Conservation (phyloP, 139 green algal genomes). For the Nannochloris sp. region DNA sequence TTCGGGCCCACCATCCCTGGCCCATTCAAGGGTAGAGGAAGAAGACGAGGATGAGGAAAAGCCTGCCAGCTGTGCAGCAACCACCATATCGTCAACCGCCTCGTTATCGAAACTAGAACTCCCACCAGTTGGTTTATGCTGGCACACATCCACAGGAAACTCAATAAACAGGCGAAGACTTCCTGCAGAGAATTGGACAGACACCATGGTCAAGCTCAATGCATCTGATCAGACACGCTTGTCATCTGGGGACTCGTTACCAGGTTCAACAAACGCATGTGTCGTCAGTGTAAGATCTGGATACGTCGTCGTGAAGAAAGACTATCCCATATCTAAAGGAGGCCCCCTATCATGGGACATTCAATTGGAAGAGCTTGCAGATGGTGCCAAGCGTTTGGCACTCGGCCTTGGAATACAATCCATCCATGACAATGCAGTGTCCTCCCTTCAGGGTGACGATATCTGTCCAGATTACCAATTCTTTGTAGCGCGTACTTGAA, state of each 20-base stretch:
- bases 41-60: background rate
- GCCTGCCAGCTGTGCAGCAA: constrained; percentile 1
- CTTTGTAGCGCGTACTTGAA: constrained; percentile 8
- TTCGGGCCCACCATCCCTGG: constrained; percentile 2
- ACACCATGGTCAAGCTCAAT: constrained; percentile 21
- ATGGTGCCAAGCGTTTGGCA: constrained; percentile 21
- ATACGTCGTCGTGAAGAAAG: constrained; percentile 13
- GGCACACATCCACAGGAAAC: constrained; percentile 15
- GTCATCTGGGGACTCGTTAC: constrained; percentile 2
- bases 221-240: constrained; percentile 2
- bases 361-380: constrained; percentile 25
- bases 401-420: constrained; percentile 2
- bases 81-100: background rate
- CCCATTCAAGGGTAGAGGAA: constrained; percentile 2
- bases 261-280: constrained; percentile 1
- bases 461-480: constrained; percentile 31
- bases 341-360: constrained; percentile 31
- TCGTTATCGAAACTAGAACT: constrained; percentile 6
- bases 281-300: constrained; percentile 12
- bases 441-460: background rate
- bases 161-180: background rate
- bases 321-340: constrained; percentile 26
- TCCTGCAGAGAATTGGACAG: constrained; percentile 21
- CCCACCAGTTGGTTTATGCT: constrained; percentile 21
- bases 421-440: background rate